Percentiles rank a stretch among this genome's conserved stretches.
Conservation (phyloP, 352 stramenopile genomes). For the Phytophthora crassamura region DNA sequence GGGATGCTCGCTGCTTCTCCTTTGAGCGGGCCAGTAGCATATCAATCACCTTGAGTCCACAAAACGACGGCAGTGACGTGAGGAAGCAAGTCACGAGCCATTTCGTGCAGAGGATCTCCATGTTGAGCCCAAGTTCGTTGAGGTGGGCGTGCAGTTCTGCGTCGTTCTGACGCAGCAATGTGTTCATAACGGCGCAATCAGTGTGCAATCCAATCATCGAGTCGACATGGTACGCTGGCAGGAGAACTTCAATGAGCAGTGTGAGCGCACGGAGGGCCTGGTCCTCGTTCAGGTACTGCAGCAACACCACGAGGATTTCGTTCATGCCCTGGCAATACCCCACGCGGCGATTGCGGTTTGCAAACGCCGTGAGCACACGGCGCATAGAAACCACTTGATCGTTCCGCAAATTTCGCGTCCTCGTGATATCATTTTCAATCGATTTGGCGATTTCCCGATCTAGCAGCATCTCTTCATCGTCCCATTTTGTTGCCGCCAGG, state of each 20-base stretch:
- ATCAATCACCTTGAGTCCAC: slow-evolving; percentile 80
- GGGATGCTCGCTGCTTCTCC: slow-evolving; percentile 71
- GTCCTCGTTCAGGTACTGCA: slow-evolving; percentile 75
- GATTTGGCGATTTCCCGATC: slow-evolving; percentile 77
- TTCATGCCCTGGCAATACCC: slow-evolving; percentile 91
- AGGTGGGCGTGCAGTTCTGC: slow-evolving; percentile 73
- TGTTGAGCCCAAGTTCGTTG: slow-evolving; percentile 80
- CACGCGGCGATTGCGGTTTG: slow-evolving; percentile 72
- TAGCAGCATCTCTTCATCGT: slow-evolving; percentile 55
- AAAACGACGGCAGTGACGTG: slow-evolving; percentile 73
- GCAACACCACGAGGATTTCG: slow-evolving; percentile 75
- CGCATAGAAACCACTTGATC: slow-evolving; percentile 67
- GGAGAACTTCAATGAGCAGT: slow-evolving; percentile 74
- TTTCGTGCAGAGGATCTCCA: slow-evolving; percentile 90
- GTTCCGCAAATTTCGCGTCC: slow-evolving; percentile 64
- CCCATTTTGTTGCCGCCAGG: slow-evolving; percentile 27
- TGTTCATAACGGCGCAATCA: slow-evolving; percentile 86
- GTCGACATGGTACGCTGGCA: slow-evolving; percentile 84
- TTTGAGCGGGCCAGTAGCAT: slow-evolving; percentile 71
- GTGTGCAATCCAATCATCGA: slow-evolving; percentile 88
- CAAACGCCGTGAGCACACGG: slow-evolving; percentile 77
- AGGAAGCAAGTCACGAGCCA: slow-evolving; percentile 90
- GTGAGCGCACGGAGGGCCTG: slow-evolving; percentile 65
- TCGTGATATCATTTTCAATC: slow-evolving; percentile 84
- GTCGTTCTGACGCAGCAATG: slow-evolving; percentile 80